Conservation (phyloP, 306 rosid species). For the Canavalia ensiformis region DNA sequence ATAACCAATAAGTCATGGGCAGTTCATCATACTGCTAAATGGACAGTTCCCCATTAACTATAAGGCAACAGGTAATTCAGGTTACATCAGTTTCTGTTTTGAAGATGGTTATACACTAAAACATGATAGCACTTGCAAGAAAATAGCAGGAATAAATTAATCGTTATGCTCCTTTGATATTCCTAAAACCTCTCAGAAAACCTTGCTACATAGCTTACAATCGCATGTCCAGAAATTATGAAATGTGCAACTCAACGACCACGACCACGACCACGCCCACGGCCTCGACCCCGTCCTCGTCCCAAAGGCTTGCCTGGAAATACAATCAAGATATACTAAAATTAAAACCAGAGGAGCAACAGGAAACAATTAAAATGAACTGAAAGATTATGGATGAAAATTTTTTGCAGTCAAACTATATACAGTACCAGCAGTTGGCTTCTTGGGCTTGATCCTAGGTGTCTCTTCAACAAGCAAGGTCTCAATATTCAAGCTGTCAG, state of each 20-base stretch:
- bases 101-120: not conserved
- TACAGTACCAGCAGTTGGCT: conserved; percentile 87
- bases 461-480: conserved; percentile 61
- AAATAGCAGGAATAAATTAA: not conserved
- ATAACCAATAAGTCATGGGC: conserved; percentile 16
- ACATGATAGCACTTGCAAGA: conserved; percentile 10
- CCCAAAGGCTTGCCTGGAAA: conserved; percentile 85
- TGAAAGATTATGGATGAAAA: not conserved
- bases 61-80: conserved; percentile 8
- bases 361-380: not conserved
- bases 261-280: conserved; percentile 90
- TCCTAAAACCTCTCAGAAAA: conserved; percentile 8
- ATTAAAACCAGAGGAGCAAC: conserved; percentile 1
- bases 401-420: conserved; percentile 5
- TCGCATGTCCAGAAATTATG: conserved; percentile 51
- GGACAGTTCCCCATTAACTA: conserved; percentile 1
- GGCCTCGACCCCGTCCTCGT: conserved; percentile 82
- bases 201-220: conserved; percentile 41
- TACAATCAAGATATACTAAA: conserved; percentile 18
- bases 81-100: conserved; percentile 4
- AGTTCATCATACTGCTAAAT: conserved; percentile 4
- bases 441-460: conserved; percentile 97
- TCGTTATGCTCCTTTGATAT: not conserved
- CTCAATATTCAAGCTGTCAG: conserved; percentile 62
- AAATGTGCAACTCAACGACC: conserved; percentile 60